A percentile compares a stretch with the other conserved stretches of the same genome.
Conservation (phyloP, 495 filamentous ascomycete genomes). For the Oidiodendron maius region DNA sequence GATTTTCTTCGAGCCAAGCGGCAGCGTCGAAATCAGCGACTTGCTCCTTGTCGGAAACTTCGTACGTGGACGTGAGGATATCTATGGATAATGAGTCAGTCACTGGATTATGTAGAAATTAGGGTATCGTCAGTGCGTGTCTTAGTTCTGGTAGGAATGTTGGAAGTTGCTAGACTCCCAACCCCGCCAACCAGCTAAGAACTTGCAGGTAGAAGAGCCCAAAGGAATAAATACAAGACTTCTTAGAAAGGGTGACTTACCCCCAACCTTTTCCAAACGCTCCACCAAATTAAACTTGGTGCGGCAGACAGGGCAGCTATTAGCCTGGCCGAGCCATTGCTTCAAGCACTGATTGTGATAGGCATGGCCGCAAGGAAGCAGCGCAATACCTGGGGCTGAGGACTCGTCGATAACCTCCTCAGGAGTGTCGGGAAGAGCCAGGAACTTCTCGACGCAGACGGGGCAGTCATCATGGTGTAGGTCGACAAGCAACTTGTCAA, state of each 20-base stretch:
- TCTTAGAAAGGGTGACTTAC: constrained; percentile 43
- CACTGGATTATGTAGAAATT: too few relatives aligned
- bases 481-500: constrained; percentile 62
- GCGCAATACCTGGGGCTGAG: too few relatives aligned
- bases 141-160: too few relatives aligned
- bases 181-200: too few relatives aligned
- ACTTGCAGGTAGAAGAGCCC: too few relatives aligned
- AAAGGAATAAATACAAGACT: neutral
- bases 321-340: constrained; percentile 92
- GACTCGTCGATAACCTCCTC: constrained; percentile 31
- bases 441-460: constrained; percentile 90
- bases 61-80: constrained; percentile 67
- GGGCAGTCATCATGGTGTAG: constrained; percentile 97
- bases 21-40: constrained; percentile 80
- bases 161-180: too few relatives aligned
- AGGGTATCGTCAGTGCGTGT: too few relatives aligned
- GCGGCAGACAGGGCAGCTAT: constrained; percentile 96
- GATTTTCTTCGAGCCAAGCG: constrained; percentile 68
- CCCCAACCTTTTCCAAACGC: constrained; percentile 68
- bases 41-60: constrained; percentile 84
- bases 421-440: constrained; percentile 34
- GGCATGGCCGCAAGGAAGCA: constrained; percentile 82
- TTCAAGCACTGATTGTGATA: constrained; percentile 87
- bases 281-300: constrained; percentile 84
- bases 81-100: too few relatives aligned